Evolutionary conservation across 345 rosid species (phyloP).

Genomic region (Eucalyptus marginata): DNA sequence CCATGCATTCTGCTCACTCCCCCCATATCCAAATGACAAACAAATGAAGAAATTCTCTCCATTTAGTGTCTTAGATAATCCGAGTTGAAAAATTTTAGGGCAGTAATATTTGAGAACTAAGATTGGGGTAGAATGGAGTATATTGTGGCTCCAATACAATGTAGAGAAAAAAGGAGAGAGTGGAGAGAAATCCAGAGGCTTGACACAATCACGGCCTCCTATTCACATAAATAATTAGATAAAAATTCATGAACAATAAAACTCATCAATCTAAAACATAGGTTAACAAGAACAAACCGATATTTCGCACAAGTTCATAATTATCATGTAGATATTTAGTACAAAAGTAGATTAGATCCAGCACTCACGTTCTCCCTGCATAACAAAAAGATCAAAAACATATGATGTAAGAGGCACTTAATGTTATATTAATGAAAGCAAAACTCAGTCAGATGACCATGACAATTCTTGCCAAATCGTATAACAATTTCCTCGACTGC

Average conservation of each 20-base stretch:
- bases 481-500: background rate
- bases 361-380: slow-evolving; percentile 97
- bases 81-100: background rate
- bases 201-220: background rate
- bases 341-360: background rate
- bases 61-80: background rate
- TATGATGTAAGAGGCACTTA: background rate
- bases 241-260: background rate
- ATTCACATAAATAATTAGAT: background rate
- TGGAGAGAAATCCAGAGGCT: background rate
- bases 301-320: background rate
- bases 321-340: background rate
- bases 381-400: slow-evolving; percentile 6
- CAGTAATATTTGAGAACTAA: background rate
- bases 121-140: background rate
- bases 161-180: background rate
- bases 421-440: background rate
- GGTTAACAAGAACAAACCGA: background rate
- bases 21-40: background rate
- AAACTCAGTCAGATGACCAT: background rate
- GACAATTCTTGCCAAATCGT: background rate
- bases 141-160: background rate
- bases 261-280: background rate
- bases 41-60: background rate
- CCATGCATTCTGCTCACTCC: background rate